phyloP scores from a whole-genome alignment of 176 grass and related monocot genomes.

The Microstegium vimineum region DNA sequence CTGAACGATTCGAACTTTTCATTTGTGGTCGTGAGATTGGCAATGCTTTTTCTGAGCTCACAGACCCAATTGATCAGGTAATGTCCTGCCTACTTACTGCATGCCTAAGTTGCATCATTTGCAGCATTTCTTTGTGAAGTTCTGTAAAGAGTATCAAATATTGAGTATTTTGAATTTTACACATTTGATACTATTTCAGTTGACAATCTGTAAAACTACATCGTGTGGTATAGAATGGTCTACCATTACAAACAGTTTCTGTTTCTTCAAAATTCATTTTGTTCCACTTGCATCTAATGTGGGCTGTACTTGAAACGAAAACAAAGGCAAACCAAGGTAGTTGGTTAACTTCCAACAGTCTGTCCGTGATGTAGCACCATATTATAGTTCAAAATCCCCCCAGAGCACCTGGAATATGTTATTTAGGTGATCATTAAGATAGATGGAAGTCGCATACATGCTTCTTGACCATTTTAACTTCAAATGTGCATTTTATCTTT shows the following conservation, averaged over 20 bases:
- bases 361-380: background rate
- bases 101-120: background rate
- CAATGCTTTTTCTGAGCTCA: slow-evolving; percentile 99
- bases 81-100: slow-evolving; percentile 8
- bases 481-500: slow-evolving; percentile 1
- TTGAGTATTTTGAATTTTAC: background rate
- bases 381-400: background rate
- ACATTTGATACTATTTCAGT: background rate
- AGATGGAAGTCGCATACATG: background rate
- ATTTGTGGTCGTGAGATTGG: slow-evolving; percentile 96
- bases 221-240: background rate
- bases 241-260: background rate
- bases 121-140: background rate
- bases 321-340: background rate
- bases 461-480: background rate
- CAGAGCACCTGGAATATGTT: background rate
- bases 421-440: background rate
- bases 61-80: slow-evolving; percentile 96
- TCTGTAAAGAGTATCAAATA: background rate
- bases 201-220: slow-evolving; percentile 7
- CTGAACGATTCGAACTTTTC: slow-evolving; percentile 88
- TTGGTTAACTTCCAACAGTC: background rate
- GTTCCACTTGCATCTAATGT: background rate
- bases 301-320: background rate
- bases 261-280: background rate